Conservation (phyloP, 164 flowering plant genomes). For the Hamamelis virginiana region DNA sequence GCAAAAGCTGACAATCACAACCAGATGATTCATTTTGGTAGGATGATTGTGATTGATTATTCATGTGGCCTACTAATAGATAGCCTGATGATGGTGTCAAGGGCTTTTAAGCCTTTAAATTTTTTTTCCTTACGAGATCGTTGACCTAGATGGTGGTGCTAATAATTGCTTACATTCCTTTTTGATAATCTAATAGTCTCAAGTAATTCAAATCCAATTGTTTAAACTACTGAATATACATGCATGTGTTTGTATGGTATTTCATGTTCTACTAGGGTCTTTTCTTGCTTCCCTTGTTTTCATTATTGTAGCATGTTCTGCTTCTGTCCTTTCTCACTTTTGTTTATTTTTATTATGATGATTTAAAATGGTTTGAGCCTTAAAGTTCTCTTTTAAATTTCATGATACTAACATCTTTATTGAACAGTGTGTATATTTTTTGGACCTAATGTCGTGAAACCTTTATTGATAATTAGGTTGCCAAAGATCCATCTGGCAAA, state of each 20-base stretch:
- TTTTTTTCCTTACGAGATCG: not conserved
- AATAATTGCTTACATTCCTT: not conserved
- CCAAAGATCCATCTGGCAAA: conserved; percentile 61
- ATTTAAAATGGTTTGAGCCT: not conserved
- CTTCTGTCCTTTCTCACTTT: not conserved
- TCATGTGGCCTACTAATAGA: too few relatives aligned
- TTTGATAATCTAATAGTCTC: not conserved
- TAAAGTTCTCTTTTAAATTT: not conserved
- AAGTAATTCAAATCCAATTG: not conserved
- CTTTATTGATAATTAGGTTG: conserved; percentile 42
- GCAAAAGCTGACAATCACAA: too few relatives aligned
- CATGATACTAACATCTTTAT: too few relatives aligned
- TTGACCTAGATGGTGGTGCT: not conserved
- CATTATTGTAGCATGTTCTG: not conserved
- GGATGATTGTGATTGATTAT: too few relatives aligned
- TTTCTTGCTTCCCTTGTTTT: not conserved
- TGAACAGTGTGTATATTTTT: too few relatives aligned
- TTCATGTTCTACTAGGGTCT: not conserved
- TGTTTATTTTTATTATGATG: not conserved
- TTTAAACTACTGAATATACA: not conserved
- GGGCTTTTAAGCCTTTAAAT: not conserved
- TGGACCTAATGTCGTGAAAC: not conserved
- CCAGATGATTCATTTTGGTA: too few relatives aligned
- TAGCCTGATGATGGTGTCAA: not conserved
- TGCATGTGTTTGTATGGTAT: not conserved